Evolutionary conservation across 805 yeast genomes (phyloP), one percentile per base, ranked within the genome.

Genomic region (Cyberlindnera subsufficiens): DNA sequence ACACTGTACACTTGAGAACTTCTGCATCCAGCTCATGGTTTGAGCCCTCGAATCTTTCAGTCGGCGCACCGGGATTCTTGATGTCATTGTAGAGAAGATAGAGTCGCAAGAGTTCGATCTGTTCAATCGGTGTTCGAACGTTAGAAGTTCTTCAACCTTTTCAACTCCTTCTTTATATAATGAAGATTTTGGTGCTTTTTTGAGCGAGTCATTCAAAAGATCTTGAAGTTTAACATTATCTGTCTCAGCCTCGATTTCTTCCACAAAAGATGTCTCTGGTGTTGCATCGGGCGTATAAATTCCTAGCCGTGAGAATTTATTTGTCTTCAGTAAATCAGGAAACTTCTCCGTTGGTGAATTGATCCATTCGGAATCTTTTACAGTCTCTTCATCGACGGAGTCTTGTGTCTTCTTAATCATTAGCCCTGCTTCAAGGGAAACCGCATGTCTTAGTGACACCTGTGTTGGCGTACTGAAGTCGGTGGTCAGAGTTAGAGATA

Each of bases 81-180:
- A 36, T 2, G 51, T 50, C 46, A 53, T 50, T 4, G 46, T 46
- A 8, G 60, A 54, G 41, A 58, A 58, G 11, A 58, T 53, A 32
- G 56, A 51, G 39, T 58, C 60, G 44, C 58, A 56, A 2, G 62
- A 58, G 37, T 54, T 58, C 11, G 62, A 55, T 47, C 62, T 50
- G 43, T 55, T 55, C 37, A 58, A 47, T 25, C 40, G 51, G 37
- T 55, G 61, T 27, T 51, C 54, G 36, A 53, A 56, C 1, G 51
- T 44, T 14, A 56, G 55, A 1, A 40, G 43, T 18, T 45, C 42
- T 3, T 43, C 32, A 13, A 10, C 8, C 4, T 13, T 31, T 18
- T 18, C 40, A 15, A 5, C 30, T 30, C 16, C 15, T 11, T 11
- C 8, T 18, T 27, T 25, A 16, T 32, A 10, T 19, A 6, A 32